Percentiles rank a stretch among this genome's conserved stretches.
These are phyloP conservation scores for Penicillium argentinense DNA, from an alignment of 495 filamentous ascomycete genomes.

Conservation along the genomic window DNA sequence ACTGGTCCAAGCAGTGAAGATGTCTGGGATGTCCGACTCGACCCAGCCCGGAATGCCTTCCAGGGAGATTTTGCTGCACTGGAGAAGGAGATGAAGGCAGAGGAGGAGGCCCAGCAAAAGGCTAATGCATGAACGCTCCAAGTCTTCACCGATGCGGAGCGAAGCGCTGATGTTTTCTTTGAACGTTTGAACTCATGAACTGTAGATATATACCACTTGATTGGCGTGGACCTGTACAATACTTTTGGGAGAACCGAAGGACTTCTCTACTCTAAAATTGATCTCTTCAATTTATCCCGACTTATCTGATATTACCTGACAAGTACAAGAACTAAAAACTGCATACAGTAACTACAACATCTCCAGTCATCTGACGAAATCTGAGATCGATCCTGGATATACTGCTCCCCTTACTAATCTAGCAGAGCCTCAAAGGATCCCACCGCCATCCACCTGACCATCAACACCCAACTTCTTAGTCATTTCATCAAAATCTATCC, in stretches of 20 bases:
- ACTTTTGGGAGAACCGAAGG: background rate
- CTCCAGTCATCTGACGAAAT: too few species aligned
- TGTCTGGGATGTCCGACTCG: conserved; percentile 74
- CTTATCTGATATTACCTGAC: too few species aligned
- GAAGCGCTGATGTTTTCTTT: background rate
- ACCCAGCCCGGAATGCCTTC: conserved; percentile 51
- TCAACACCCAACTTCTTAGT: too few species aligned
- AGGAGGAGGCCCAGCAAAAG: conserved; percentile 34
- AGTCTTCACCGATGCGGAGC: background rate
- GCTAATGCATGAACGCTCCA: conserved; percentile 10
- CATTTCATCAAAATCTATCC: too few species aligned
- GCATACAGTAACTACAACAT: too few species aligned
- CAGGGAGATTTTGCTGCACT: conserved; percentile 61
- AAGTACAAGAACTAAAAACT: too few species aligned
- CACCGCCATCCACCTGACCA: too few species aligned
- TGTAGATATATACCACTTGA: conserved; percentile 14
- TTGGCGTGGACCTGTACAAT: conserved; percentile 2
- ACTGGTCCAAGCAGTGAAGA: conserved; percentile 81
- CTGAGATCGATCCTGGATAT: too few species aligned
- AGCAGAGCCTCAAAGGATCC: too few species aligned
- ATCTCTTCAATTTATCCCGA: too few species aligned
- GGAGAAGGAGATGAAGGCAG: conserved; percentile 50
- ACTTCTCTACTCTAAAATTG: conserved; percentile 3
- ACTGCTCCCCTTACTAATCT: too few species aligned
- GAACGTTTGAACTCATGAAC: conserved; percentile 3